These are phyloP conservation scores for Myotisia sp. DNA, from an alignment of 2,329 filamentous ascomycete genomes.

Conservation along the genomic window DNA sequence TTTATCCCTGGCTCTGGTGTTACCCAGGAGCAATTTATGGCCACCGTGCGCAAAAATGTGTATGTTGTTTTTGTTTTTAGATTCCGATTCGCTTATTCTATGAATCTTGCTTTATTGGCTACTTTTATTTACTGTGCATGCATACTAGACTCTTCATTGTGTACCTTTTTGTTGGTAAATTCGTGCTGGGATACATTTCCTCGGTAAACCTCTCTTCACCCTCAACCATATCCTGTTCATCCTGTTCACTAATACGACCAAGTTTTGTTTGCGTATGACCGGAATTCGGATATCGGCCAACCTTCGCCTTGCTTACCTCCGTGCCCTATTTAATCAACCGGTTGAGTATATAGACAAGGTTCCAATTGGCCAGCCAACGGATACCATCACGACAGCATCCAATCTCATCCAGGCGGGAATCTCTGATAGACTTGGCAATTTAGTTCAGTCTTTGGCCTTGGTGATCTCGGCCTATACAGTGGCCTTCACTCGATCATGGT, in stretches of 20 bases:
- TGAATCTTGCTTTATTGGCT: background rate
- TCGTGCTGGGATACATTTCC: slow-evolving; percentile 41
- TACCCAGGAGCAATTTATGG: slow-evolving; percentile 36
- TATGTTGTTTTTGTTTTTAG: too few relatives aligned
- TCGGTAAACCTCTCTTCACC: slow-evolving; percentile 28
- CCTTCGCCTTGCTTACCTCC: slow-evolving; percentile 37
- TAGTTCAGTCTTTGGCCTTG: slow-evolving; percentile 30
- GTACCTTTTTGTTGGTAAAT: slow-evolving; percentile 44
- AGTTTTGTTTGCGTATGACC: slow-evolving; percentile 37
- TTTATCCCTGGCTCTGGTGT: slow-evolving; percentile 29
- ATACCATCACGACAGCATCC: slow-evolving; percentile 38
- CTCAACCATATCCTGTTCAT: slow-evolving; percentile 5
- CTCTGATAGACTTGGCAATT: slow-evolving; percentile 37
- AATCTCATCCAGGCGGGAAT: slow-evolving; percentile 42
- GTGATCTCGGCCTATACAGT: slow-evolving; percentile 36
- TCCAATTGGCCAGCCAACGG: slow-evolving; percentile 37
- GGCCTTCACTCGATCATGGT: slow-evolving; percentile 39
- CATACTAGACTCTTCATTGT: slow-evolving; percentile 39
- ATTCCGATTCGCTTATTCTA: too few relatives aligned
- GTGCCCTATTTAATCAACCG: slow-evolving; percentile 36
- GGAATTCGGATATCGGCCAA: slow-evolving; percentile 38
- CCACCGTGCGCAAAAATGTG: slow-evolving; percentile 33
- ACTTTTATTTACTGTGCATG: background rate
- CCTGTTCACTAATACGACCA: background rate
- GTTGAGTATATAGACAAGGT: slow-evolving; percentile 37